A percentile compares a stretch with the other conserved stretches of the same genome.
Conservation (phyloP, 192 early-diverging fungal species). For the Linnemannia zychae region DNA sequence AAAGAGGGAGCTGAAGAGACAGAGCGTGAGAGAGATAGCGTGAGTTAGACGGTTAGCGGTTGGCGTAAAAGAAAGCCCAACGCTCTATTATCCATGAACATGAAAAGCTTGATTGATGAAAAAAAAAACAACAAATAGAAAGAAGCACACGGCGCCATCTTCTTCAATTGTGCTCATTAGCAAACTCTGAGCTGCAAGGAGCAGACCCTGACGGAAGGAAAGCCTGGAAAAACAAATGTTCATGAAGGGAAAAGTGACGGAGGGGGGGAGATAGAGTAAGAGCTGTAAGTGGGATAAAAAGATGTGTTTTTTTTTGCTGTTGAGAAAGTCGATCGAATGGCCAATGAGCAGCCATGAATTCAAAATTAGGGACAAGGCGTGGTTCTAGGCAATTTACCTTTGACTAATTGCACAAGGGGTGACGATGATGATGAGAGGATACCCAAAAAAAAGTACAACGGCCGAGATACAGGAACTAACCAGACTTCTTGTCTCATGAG, state of each 20-base stretch:
- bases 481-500: neutral
- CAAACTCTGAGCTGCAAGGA: neutral
- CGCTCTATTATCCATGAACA: no score
- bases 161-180: neutral
- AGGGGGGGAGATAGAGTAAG: neutral
- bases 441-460: neutral
- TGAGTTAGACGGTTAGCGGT: no score
- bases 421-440: neutral
- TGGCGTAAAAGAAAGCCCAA: no score
- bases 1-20: no score
- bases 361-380: slow-evolving; percentile 6
- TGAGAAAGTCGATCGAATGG: neutral
- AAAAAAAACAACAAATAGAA: slow-evolving; percentile 11
- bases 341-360: neutral
- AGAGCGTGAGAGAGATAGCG: no score
- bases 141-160: neutral
- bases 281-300: no score
- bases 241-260: neutral
- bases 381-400: neutral
- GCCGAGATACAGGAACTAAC: neutral
- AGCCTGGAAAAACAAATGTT: no score
- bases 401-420: neutral
- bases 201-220: neutral
- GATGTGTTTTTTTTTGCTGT: neutral
- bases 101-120: no score